phyloP scores from a whole-genome alignment of 345 rosid genomes.

The Draba incana region DNA sequence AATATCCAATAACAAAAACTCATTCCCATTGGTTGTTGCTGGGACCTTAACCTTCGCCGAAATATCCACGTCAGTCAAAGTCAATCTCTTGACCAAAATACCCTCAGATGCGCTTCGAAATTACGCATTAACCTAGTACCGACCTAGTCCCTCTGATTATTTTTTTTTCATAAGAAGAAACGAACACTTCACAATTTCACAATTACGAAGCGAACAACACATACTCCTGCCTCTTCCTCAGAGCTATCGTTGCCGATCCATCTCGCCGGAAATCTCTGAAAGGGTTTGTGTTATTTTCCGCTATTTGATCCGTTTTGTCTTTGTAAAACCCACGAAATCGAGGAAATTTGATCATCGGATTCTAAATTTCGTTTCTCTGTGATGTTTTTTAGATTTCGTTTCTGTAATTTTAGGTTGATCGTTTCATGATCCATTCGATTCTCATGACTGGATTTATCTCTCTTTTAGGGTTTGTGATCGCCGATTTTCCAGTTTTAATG shows the following conservation, averaged over 20 bases:
- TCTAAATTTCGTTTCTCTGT: background rate
- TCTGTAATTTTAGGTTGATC: background rate
- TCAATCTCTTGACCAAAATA: slow-evolving; percentile 22
- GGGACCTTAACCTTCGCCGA: background rate
- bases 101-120: slow-evolving; percentile 21
- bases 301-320: slow-evolving; percentile 2
- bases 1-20: background rate
- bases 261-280: background rate
- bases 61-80: slow-evolving; percentile 21
- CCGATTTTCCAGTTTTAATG: slow-evolving; percentile 14
- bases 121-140: slow-evolving; percentile 28
- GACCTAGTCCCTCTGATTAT: slow-evolving; percentile 23
- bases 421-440: slow-evolving; percentile 30
- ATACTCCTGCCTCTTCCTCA: background rate
- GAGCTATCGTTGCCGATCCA: background rate
- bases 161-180: background rate
- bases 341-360: background rate
- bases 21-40: background rate
- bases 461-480: slow-evolving; percentile 5
- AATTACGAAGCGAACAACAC: slow-evolving; percentile 5
- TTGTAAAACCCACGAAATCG: background rate
- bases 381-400: slow-evolving; percentile 5
- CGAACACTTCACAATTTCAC: slow-evolving; percentile 1
- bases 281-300: slow-evolving; percentile 16
- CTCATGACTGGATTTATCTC: background rate